phyloP scores from a whole-genome alignment of 2,329 filamentous ascomycete genomes.

The Diaporthe australafricana region DNA sequence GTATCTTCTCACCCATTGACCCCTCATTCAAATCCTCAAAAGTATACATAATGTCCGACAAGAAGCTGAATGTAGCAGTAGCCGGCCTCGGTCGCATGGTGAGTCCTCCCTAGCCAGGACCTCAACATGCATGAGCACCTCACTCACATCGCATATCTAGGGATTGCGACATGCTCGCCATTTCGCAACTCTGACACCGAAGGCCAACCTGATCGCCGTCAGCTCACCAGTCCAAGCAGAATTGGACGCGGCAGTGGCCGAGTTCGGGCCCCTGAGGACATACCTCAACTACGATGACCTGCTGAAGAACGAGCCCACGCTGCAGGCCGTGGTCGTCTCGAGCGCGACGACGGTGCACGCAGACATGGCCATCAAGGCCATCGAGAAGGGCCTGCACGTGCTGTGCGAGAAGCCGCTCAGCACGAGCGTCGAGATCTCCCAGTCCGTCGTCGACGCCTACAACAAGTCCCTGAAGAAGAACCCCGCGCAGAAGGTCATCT shows the following conservation, averaged over 20 bases:
- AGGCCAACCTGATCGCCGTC: conserved; percentile 9
- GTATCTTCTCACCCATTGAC: too few species aligned
- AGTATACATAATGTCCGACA: neutral
- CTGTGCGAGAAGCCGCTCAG: conserved; percentile 71
- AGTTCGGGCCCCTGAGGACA: conserved; percentile 56
- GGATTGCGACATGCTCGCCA: conserved; percentile 63
- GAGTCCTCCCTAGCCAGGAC: neutral
- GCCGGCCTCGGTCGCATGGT: conserved; percentile 62
- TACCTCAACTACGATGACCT: conserved; percentile 60
- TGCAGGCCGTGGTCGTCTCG: conserved; percentile 56
- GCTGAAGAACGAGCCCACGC: conserved; percentile 49
- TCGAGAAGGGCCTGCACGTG: conserved; percentile 65
- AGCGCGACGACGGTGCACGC: conserved; percentile 66
- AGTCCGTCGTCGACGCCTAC: conserved; percentile 67
- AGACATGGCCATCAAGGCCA: conserved; percentile 67
- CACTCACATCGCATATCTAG: conserved; percentile 35
- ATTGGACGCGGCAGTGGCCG: conserved; percentile 56
- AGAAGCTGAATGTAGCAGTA: conserved; percentile 54
- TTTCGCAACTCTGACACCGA: conserved; percentile 43
- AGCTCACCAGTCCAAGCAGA: conserved; percentile 27
- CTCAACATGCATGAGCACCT: neutral
- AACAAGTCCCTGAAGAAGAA: conserved; percentile 62
- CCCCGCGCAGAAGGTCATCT: conserved; percentile 74
- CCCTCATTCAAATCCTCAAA: too few species aligned
- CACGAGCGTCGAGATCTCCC: conserved; percentile 64